Evolutionary conservation across 768 basidiomycete genomes (phyloP).

Genomic region (Russula lepida): DNA sequence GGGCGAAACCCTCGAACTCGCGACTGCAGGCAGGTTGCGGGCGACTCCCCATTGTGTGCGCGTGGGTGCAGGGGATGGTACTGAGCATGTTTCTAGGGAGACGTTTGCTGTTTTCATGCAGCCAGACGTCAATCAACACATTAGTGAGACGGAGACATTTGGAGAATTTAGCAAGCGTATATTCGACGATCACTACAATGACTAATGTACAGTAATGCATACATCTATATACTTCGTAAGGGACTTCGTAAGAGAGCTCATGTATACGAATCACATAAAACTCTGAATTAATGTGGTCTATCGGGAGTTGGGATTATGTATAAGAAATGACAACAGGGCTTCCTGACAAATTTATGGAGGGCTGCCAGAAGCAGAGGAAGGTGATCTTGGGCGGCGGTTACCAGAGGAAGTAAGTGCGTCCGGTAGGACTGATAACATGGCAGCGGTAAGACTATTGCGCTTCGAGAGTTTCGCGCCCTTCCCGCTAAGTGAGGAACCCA

Average conservation of each 20-base stretch:
- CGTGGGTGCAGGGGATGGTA: constrained; percentile 44
- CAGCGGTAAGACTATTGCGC: constrained; percentile 34
- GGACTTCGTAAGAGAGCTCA: neutral
- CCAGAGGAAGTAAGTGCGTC: constrained; percentile 17
- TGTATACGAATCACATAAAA: neutral
- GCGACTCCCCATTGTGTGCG: constrained; percentile 96
- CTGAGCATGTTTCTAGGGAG: constrained; percentile 60
- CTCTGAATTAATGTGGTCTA: constrained; percentile 4
- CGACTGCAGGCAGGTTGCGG: constrained; percentile 69
- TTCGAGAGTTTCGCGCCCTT: constrained; percentile 27
- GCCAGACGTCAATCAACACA: constrained; percentile 70
- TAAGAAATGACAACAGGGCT: neutral
- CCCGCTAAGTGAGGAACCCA: constrained; percentile 33
- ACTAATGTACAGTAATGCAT: constrained; percentile 21
- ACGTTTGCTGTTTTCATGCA: constrained; percentile 89
- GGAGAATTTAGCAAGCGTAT: constrained; percentile 85
- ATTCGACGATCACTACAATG: constrained; percentile 52
- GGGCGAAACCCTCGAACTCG: constrained; percentile 88
- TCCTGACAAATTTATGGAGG: neutral
- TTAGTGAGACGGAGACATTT: constrained; percentile 68
- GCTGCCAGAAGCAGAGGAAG: constrained; percentile 14
- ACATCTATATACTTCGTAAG: neutral
- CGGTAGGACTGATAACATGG: constrained; percentile 21
- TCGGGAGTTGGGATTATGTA: neutral
- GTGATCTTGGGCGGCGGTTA: constrained; percentile 15